These are phyloP conservation scores for Peronospora destructor DNA, from an alignment of 352 stramenopile species.

Conservation along the genomic window DNA sequence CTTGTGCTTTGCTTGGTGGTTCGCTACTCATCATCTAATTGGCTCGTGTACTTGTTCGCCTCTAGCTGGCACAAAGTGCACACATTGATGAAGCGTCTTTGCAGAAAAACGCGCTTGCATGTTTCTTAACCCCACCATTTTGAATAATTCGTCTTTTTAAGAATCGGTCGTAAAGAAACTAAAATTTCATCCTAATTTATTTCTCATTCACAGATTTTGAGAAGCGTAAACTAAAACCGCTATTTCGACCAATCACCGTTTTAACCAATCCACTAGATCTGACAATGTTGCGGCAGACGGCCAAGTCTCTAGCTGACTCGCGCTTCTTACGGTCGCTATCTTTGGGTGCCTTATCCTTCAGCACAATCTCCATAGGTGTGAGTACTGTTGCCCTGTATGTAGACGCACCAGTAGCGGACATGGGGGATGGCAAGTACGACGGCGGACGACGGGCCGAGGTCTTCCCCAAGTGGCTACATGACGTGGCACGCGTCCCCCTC, in stretches of 20 bases:
- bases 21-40: too few species aligned
- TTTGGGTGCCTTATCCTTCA: conserved; percentile 17
- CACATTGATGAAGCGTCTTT: too few species aligned
- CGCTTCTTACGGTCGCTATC: conserved; percentile 15
- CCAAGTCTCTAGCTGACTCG: conserved; percentile 15
- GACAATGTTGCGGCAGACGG: conserved; percentile 26
- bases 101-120: too few species aligned
- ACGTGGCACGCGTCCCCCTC: conserved; percentile 45
- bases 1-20: too few species aligned
- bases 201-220: too few species aligned
- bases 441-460: conserved; percentile 22
- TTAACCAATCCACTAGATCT: too few species aligned
- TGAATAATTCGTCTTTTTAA: too few species aligned
- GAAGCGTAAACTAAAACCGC: not conserved
- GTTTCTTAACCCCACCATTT: too few species aligned
- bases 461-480: conserved; percentile 67
- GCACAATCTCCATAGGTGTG: conserved; percentile 34
- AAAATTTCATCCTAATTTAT: too few species aligned
- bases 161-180: too few species aligned
- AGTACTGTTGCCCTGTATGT: conserved; percentile 39
- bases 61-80: too few species aligned
- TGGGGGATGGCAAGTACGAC: conserved; percentile 47
- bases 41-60: too few species aligned
- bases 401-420: conserved; percentile 53
- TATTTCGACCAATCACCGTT: not conserved